Evolutionary conservation across 2,329 filamentous ascomycete species (phyloP), one percentile per base, ranked within the genome.

Genomic region (Aureobasidium sp.): DNA sequence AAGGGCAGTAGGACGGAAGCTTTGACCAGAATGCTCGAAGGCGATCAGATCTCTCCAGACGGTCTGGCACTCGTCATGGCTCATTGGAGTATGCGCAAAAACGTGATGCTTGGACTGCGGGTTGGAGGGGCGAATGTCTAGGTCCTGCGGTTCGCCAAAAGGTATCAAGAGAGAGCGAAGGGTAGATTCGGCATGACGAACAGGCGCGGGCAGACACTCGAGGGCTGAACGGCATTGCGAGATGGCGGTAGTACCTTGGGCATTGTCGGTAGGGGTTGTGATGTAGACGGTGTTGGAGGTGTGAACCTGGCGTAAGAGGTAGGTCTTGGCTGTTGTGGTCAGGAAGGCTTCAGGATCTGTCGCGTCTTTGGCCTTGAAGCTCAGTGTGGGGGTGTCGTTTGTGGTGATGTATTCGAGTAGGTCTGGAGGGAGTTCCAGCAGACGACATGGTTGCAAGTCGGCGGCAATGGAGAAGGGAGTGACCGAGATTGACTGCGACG

Each of bases 221-320:
- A 80, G 73, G 6, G 76, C 76, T 9, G 74, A 73, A 42, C 72
- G 69, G 67, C 75, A 78, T 65, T 76, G 71, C 30, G 78, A 76
- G 64, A 79, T 73, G 60, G 76, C 76, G 70, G 32, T 67, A 70
- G 3, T 66, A 65, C 65, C 70, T 9, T 36, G 32, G 21, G 42
- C 30, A 25, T 52, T 16, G 10, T 10, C 7, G 11, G 63, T 69
- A 27, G 76, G 76, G 54, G 74, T 74, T 29, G 83, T 74, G 41
- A 86, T 69, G 70, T 83, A 82, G 61, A 87, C 76, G 39, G 82
- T 83, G 66, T 87, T 87, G 30, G 84, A 86, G 16, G 84, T 86
- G 66, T 85, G 83, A 58, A 87, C 84, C 71, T 87, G 84, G 66
- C 83, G 83, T 57, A 87, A 73, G 63, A 80, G 78, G 73, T 81